Evolutionary conservation across 768 basidiomycete genomes (phyloP).

Genomic region (Tricholoma hemisulphureum): DNA sequence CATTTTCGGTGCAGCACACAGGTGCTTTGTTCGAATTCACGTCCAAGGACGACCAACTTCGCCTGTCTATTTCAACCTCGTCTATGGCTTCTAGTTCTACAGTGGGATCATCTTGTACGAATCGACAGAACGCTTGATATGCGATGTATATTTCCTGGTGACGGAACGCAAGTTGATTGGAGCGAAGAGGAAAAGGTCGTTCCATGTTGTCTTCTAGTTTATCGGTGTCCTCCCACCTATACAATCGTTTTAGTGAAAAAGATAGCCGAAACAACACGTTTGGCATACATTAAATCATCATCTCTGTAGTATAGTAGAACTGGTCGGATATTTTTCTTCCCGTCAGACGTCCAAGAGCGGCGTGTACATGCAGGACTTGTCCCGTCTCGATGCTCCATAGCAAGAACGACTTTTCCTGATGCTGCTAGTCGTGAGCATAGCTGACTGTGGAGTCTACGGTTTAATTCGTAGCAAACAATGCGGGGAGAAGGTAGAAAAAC

Average conservation of each 20-base stretch:
- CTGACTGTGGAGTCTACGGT: conserved; percentile 43
- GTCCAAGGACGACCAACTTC: conserved; percentile 39
- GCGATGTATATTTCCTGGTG: conserved; percentile 65
- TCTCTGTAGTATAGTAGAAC: conserved; percentile 57
- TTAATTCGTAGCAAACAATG: not conserved
- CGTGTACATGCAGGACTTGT: conserved; percentile 55
- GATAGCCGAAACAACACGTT: not conserved
- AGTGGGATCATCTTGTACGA: conserved; percentile 40
- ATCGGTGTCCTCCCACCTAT: conserved; percentile 31
- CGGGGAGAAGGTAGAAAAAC: conserved; percentile 22
- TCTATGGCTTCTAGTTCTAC: conserved; percentile 40
- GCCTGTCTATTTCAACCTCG: conserved; percentile 31
- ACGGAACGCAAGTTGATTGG: conserved; percentile 69
- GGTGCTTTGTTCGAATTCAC: conserved; percentile 18
- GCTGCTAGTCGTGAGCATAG: conserved; percentile 72
- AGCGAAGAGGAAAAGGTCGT: conserved; percentile 50
- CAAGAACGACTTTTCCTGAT: conserved; percentile 76
- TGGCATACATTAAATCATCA: conserved; percentile 51
- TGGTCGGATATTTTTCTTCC: conserved; percentile 24
- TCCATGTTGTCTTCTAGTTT: conserved; percentile 16
- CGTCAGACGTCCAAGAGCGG: conserved; percentile 30
- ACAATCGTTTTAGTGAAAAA: not conserved
- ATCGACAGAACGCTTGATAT: conserved; percentile 54
- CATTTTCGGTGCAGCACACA: conserved; percentile 33
- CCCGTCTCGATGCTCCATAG: conserved; percentile 83